These are phyloP conservation scores for Trichocomaceae sp. DNA, from an alignment of 2,329 filamentous ascomycete genomes.

Conservation along the genomic window DNA sequence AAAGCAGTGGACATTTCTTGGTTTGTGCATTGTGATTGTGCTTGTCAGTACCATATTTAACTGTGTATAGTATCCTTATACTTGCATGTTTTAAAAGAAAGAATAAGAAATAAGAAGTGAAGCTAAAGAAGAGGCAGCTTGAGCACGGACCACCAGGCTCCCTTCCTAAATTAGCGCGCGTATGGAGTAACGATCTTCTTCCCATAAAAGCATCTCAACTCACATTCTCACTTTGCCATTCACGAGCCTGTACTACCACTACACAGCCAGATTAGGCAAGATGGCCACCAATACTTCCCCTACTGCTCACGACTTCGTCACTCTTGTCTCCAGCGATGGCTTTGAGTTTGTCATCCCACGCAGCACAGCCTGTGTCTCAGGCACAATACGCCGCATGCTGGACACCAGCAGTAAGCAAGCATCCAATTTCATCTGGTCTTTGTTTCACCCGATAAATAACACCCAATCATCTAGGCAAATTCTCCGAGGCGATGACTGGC, in stretches of 20 bases:
- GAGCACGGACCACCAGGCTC: conserved; percentile 24
- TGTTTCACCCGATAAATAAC: not conserved
- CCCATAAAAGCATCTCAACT: not conserved
- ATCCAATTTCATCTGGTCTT: not conserved
- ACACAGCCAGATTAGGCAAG: too few relatives aligned
- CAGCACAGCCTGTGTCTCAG: conserved; percentile 54
- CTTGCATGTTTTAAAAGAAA: not conserved
- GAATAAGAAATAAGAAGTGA: not conserved
- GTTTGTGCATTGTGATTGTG: not conserved
- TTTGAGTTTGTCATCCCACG: conserved; percentile 59
- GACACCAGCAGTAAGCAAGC: conserved; percentile 55
- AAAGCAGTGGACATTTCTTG: not conserved
- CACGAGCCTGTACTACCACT: not conserved
- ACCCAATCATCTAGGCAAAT: conserved; percentile 44
- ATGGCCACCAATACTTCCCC: not conserved
- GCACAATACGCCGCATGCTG: conserved; percentile 58
- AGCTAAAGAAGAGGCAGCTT: conserved; percentile 14
- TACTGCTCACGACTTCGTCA: conserved; percentile 49
- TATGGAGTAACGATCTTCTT: too few relatives aligned
- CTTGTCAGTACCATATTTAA: not conserved
- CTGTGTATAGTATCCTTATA: not conserved
- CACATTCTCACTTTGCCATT: not conserved
- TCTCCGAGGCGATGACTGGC: conserved; percentile 54
- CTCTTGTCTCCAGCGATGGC: conserved; percentile 57
- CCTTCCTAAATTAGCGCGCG: not conserved